Evolutionary conservation across 176 grass and related monocot genomes (phyloP).

Genomic region (Otatea glauca): DNA sequence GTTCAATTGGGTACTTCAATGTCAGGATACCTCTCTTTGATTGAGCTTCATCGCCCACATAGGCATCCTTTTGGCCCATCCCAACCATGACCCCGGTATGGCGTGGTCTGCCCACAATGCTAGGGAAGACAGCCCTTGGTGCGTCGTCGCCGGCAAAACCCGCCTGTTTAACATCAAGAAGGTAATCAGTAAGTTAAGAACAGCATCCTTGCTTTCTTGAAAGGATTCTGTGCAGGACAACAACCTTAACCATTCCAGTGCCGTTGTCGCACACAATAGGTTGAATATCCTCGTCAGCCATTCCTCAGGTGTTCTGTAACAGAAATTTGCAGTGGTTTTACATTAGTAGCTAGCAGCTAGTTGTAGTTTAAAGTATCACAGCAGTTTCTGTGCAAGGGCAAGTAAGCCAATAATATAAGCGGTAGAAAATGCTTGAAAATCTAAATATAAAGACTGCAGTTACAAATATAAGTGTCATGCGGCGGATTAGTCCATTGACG

Average conservation of each 20-base stretch:
- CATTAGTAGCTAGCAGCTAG: neutral
- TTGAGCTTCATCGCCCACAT: conserved; percentile 88
- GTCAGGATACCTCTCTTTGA: conserved; percentile 89
- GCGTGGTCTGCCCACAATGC: conserved; percentile 82
- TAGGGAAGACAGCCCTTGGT: conserved; percentile 86
- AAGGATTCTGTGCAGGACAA: neutral
- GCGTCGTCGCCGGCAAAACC: conserved; percentile 89
- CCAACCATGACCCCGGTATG: conserved; percentile 91
- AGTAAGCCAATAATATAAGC: neutral
- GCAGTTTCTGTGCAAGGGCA: neutral
- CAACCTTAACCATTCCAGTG: conserved; percentile 92
- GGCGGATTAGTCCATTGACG: neutral
- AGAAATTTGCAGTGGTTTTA: conserved; percentile 2
- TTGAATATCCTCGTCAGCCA: conserved; percentile 86
- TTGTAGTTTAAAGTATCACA: neutral
- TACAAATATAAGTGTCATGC: neutral
- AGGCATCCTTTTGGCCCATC: conserved; percentile 94
- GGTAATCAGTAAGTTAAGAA: neutral
- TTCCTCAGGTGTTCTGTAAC: conserved; percentile 40
- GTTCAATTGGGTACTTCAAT: conserved; percentile 86
- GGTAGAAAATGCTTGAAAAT: neutral
- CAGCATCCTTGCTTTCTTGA: neutral
- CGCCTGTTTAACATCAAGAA: conserved; percentile 50
- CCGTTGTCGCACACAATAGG: conserved; percentile 86
- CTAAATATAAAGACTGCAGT: neutral